A percentile compares a stretch with the other conserved stretches of the same genome.
phyloP scores from a whole-genome alignment of 306 rosid species.

The Chamaecrista fasciculata region DNA sequence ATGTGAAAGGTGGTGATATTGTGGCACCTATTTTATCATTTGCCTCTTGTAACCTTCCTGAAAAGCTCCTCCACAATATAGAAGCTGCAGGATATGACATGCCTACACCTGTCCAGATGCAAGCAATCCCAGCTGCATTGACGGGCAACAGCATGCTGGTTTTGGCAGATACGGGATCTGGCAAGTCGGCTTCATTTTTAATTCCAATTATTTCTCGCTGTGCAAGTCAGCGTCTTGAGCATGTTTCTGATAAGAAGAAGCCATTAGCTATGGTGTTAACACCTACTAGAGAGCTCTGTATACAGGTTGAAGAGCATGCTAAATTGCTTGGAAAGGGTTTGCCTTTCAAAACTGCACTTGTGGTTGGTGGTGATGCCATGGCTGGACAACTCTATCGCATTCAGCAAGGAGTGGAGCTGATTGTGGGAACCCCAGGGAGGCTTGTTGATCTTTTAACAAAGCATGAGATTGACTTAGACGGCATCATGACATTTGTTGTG shows the following conservation, averaged over 20 bases:
- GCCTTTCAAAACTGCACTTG: constrained; percentile 87
- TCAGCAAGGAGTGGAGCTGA: constrained; percentile 80
- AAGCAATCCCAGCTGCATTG: constrained; percentile 81
- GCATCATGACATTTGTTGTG: constrained; percentile 56
- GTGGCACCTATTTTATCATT: constrained; percentile 63
- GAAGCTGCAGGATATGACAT: constrained; percentile 74
- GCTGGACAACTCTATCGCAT: constrained; percentile 76
- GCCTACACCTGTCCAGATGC: constrained; percentile 94
- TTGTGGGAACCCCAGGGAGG: constrained; percentile 83
- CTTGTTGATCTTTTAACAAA: constrained; percentile 70
- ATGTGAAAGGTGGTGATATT: constrained; percentile 58
- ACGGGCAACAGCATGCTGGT: constrained; percentile 67
- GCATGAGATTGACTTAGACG: constrained; percentile 65
- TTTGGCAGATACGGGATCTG: constrained; percentile 79
- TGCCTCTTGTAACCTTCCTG: constrained; percentile 55
- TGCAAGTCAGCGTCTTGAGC: constrained; percentile 37
- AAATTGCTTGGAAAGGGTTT: constrained; percentile 74
- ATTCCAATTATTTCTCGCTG: constrained; percentile 64
- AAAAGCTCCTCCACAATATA: constrained; percentile 64
- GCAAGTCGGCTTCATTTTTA: constrained; percentile 77
- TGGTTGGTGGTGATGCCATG: constrained; percentile 87
- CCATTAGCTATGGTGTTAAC: constrained; percentile 73
- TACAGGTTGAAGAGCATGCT: constrained; percentile 78
- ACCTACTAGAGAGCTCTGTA: constrained; percentile 83
- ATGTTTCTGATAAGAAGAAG: constrained; percentile 38